Evolutionary conservation across 768 basidiomycete genomes (phyloP), one percentile per base, ranked within the genome.

Genomic region (Mycena crocata): DNA sequence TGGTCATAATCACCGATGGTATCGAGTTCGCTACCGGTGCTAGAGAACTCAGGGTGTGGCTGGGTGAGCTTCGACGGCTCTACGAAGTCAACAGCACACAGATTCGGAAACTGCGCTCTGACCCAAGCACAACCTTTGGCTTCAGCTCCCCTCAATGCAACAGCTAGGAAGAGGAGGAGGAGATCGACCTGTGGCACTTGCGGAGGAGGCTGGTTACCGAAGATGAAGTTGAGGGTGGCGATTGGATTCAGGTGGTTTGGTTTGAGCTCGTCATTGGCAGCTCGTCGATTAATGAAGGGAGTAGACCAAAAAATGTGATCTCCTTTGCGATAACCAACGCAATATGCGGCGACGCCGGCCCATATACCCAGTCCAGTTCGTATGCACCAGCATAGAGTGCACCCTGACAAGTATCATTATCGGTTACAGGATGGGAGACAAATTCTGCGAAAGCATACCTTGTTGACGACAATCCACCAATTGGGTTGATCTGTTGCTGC

Each of bases 381-480:
- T 64, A 64, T 39, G 62, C 62, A 1, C 26, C 62, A 15, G 26
- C 30, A 48, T 64, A 64, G 3, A 64, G 55, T 8, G 62, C 62
- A 19, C 62, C 62, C 62, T 64, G 26, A 15, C 26, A n/a, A 39
- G 34, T n/a, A 45, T 9, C 15, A 37, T n/a, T 2, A 52, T 51
- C 23, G 31, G 12, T 28, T 28, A 4, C 23, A 1, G 30, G 30
- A n/a, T 34, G 21, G n/a, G 37, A 39, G 44, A 21, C 3, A 26
- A 37, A 5, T 34, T 26, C 21, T 19, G 24, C 4, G 6, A 26
- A 26, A 44, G 35, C 50, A 31, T 52, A 64, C 62, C 62, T 57
- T 57, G 45, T 64, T 64, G 15, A 55, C 62, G 1, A 64, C 19
- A 10, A 64, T 23, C 55, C 62, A 64, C 62, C 62, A 64, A 17